Evolutionary conservation across 2,329 filamentous ascomycete genomes (phyloP).

Genomic region (Hypoxylon sp.): DNA sequence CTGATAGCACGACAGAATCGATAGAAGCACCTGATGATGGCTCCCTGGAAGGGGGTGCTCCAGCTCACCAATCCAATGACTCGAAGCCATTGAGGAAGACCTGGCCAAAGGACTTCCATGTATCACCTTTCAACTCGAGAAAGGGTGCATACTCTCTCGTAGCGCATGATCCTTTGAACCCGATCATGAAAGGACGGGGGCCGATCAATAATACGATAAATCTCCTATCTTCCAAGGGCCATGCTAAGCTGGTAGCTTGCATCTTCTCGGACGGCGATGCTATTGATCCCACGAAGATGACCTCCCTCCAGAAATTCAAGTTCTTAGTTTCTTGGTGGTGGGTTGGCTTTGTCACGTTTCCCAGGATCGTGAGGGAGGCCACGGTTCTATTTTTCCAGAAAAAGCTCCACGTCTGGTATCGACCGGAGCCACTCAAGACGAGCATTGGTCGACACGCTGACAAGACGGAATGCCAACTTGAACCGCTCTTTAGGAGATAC

Average conservation of each 20-base stretch:
- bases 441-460: constrained; percentile 70
- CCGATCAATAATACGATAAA: constrained; percentile 73
- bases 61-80: not conserved
- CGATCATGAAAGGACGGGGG: constrained; percentile 56
- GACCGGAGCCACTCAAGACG: constrained; percentile 72
- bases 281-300: constrained; percentile 65
- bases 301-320: constrained; percentile 57
- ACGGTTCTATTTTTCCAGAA: constrained; percentile 68
- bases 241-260: constrained; percentile 73
- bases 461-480: constrained; percentile 63
- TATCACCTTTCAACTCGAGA: constrained; percentile 80
- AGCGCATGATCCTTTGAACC: constrained; percentile 64
- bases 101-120: constrained; percentile 81
- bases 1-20: constrained; percentile 47
- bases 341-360: constrained; percentile 76
- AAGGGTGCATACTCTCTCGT: constrained; percentile 68
- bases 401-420: constrained; percentile 74
- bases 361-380: constrained; percentile 75
- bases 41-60: constrained; percentile 4
- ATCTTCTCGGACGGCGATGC: constrained; percentile 68
- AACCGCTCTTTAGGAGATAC: constrained; percentile 64
- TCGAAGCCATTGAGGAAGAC: constrained; percentile 60
- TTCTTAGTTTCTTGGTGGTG: constrained; percentile 75
- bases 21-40: constrained; percentile 36
- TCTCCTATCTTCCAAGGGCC: constrained; percentile 70